phyloP scores from a whole-genome alignment of 164 flowering plant genomes.

The Chimonanthus salicifolius region DNA sequence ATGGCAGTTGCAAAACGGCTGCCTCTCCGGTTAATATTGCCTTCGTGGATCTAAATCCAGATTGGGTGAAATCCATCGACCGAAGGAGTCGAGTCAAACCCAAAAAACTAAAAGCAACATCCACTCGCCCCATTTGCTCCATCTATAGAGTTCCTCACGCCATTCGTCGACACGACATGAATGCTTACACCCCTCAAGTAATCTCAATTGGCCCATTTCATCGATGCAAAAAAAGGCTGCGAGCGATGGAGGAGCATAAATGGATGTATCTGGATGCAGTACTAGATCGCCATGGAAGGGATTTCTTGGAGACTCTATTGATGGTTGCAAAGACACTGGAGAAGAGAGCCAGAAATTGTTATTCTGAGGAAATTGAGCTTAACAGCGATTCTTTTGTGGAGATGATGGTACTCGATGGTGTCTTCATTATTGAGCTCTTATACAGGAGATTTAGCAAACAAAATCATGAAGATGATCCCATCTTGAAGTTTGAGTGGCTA shows the following conservation, averaged over 20 bases:
- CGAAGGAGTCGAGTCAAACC: background rate
- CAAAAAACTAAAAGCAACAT: background rate
- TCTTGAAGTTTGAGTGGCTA: background rate
- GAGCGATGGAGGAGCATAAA: constrained; percentile 6
- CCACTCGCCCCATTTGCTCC: background rate
- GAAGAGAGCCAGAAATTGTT: background rate
- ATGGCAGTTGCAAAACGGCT: too few relatives aligned
- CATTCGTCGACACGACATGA: background rate
- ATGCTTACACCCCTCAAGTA: constrained; percentile 1
- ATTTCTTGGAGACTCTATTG: background rate
- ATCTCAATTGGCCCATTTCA: constrained; percentile 9
- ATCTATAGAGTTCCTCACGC: constrained; percentile 2
- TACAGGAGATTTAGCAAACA: background rate
- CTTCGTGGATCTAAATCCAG: background rate
- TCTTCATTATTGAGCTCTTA: background rate
- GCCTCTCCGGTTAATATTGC: too few relatives aligned
- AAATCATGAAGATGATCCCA: background rate
- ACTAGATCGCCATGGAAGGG: background rate
- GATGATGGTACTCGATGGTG: background rate
- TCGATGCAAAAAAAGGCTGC: background rate
- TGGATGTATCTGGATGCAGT: constrained; percentile 1
- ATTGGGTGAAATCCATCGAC: background rate
- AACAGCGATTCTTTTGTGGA: background rate
- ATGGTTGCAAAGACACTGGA: background rate
- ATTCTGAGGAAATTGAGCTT: background rate